phyloP scores from a whole-genome alignment of 306 rosid genomes.

The Biancaea sappan region DNA sequence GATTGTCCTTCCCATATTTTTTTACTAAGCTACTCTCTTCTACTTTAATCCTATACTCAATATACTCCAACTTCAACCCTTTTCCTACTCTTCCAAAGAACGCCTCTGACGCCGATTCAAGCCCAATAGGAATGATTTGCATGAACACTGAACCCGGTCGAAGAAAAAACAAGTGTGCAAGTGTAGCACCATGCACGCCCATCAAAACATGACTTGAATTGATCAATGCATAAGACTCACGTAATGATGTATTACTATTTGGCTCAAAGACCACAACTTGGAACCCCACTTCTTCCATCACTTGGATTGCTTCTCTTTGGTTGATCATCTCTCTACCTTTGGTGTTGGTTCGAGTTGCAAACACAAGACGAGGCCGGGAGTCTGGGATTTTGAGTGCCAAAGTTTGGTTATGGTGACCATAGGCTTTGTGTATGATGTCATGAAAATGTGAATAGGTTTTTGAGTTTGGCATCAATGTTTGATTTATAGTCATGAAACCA shows the following conservation, averaged over 20 bases:
- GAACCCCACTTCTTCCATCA: conserved; percentile 35
- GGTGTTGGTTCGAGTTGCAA: conserved; percentile 1
- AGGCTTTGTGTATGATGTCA: conserved; percentile 35
- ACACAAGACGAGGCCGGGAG: conserved; percentile 23
- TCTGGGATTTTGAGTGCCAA: not conserved
- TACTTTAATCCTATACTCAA: conserved; percentile 40
- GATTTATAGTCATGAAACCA: conserved; percentile 45
- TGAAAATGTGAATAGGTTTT: conserved; percentile 36
- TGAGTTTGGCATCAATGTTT: not conserved
- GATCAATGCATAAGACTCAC: conserved; percentile 30
- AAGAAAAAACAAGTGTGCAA: conserved; percentile 39
- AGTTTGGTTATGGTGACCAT: not conserved
- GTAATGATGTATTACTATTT: not conserved
- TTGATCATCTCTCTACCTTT: conserved; percentile 23
- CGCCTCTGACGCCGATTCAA: conserved; percentile 32
- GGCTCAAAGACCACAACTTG: conserved; percentile 44
- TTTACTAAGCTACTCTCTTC: conserved; percentile 49
- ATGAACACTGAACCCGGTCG: conserved; percentile 26
- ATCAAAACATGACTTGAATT: conserved; percentile 43
- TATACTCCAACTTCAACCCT: conserved; percentile 33
- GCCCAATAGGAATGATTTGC: conserved; percentile 51
- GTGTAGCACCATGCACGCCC: conserved; percentile 43
- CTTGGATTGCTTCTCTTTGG: conserved; percentile 2
- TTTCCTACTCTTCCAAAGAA: conserved; percentile 32
- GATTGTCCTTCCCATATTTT: conserved; percentile 34